Conservation (phyloP, 345 rosid species). For the Laguncularia racemosa region DNA sequence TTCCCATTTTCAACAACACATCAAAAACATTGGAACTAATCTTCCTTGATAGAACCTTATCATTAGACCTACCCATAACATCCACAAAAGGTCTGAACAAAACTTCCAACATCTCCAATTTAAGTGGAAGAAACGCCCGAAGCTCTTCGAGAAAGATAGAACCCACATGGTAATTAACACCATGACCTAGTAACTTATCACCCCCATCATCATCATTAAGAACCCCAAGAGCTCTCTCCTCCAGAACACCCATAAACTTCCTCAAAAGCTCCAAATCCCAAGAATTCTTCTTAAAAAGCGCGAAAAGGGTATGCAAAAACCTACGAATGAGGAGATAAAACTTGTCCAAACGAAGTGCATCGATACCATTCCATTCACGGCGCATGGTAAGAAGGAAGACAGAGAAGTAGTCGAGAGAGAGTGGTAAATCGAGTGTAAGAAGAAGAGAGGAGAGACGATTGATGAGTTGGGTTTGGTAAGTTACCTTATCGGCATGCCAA, state of each 20-base stretch:
- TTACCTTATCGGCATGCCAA: conserved; percentile 88
- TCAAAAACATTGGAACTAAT: conserved; percentile 69
- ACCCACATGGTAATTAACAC: conserved; percentile 78
- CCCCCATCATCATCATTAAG: conserved; percentile 5
- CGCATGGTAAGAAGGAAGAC: conserved; percentile 83
- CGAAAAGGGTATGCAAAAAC: conserved; percentile 45
- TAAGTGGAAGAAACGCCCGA: conserved; percentile 55
- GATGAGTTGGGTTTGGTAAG: conserved; percentile 57
- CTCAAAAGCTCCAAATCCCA: conserved; percentile 60
- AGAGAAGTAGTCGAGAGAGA: conserved; percentile 59
- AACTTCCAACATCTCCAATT: conserved; percentile 36
- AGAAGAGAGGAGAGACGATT: conserved; percentile 51
- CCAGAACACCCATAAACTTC: conserved; percentile 37
- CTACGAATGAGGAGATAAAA: conserved; percentile 78
- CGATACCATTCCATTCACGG: conserved; percentile 92
- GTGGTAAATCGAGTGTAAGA: conserved; percentile 36
- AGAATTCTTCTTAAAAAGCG: conserved; percentile 30
- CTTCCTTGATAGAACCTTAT: conserved; percentile 67
- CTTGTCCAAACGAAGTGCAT: conserved; percentile 74
- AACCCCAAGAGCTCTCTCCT: conserved; percentile 36
- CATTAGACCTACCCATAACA: conserved; percentile 46
- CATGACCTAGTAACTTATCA: conserved; percentile 57
- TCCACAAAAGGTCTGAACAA: conserved; percentile 39
- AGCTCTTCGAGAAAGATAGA: conserved; percentile 72
- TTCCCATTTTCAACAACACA: conserved; percentile 46